phyloP scores from a whole-genome alignment of 2,329 filamentous ascomycete species.

The Pseudocercospora crystallina region DNA sequence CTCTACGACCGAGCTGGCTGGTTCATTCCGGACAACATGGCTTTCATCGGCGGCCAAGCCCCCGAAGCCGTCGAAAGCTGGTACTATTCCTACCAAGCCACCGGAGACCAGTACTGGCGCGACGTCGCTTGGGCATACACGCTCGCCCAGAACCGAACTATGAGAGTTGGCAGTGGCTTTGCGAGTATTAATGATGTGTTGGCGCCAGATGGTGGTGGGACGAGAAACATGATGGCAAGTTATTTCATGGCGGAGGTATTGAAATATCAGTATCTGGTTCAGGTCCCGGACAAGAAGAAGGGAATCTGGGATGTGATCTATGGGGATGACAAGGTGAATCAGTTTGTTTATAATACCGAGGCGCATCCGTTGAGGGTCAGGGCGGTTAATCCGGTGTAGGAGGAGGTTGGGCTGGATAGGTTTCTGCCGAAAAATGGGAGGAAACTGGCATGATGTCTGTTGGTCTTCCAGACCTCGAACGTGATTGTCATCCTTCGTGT shows the following conservation, averaged over 20 bases:
- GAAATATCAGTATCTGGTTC: conserved; percentile 77
- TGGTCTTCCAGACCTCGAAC: too few relatives aligned
- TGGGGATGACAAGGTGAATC: conserved; percentile 45
- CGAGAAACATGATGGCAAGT: conserved; percentile 74
- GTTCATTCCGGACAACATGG: conserved; percentile 57
- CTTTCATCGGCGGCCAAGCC: conserved; percentile 50
- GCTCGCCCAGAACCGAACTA: conserved; percentile 15
- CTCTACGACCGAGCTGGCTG: conserved; percentile 71
- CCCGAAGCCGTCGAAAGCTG: conserved; percentile 27
- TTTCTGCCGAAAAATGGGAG: background rate
- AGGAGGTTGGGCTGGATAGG: background rate
- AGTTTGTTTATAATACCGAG: conserved; percentile 65
- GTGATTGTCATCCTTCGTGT: too few relatives aligned
- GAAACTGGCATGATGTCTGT: background rate
- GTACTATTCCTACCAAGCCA: conserved; percentile 28
- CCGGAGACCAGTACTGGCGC: conserved; percentile 22
- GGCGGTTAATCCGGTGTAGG: conserved; percentile 12
- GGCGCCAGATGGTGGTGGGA: conserved; percentile 46
- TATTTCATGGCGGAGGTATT: conserved; percentile 85
- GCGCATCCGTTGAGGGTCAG: conserved; percentile 59
- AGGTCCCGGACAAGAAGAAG: conserved; percentile 48
- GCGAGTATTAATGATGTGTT: conserved; percentile 19
- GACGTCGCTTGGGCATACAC: conserved; percentile 25
- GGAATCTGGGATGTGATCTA: conserved; percentile 58
- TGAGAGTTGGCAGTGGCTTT: conserved; percentile 19